These are phyloP conservation scores for Tetrahymena borealis DNA, from an alignment of 73 alveolate species.

Conservation along the genomic window DNA sequence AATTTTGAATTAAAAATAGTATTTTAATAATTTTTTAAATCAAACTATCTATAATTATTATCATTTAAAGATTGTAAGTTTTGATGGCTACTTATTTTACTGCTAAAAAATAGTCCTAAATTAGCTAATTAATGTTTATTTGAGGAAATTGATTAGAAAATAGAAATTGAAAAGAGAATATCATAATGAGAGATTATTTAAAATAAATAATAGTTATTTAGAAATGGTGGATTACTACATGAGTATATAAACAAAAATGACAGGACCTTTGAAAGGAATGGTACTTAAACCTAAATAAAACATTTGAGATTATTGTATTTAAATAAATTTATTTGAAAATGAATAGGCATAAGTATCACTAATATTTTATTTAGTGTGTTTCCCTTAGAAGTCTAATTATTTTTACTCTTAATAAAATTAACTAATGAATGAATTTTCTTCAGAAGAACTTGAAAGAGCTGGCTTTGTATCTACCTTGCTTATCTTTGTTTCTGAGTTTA, in stretches of 20 bases:
- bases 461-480: neutral
- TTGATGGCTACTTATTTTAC: no score
- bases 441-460: neutral
- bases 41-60: no score
- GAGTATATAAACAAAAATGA: no score
- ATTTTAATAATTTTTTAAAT: no score
- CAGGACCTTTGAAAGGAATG: no score
- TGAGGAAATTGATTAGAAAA: no score
- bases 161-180: neutral
- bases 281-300: neutral
- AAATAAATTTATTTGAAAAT: neutral
- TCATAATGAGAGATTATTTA: neutral
- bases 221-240: no score
- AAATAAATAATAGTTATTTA: neutral
- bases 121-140: no score
- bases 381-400: neutral
- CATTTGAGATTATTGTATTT: neutral
- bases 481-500: neutral
- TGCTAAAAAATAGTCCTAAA: no score
- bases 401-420: neutral
- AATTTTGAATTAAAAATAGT: no score
- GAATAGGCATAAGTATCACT: neutral
- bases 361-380: neutral
- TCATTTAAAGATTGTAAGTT: no score
- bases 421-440: no score